Evolutionary conservation across 2,329 filamentous ascomycete species (phyloP).

Genomic region (Aspergillus sergii): DNA sequence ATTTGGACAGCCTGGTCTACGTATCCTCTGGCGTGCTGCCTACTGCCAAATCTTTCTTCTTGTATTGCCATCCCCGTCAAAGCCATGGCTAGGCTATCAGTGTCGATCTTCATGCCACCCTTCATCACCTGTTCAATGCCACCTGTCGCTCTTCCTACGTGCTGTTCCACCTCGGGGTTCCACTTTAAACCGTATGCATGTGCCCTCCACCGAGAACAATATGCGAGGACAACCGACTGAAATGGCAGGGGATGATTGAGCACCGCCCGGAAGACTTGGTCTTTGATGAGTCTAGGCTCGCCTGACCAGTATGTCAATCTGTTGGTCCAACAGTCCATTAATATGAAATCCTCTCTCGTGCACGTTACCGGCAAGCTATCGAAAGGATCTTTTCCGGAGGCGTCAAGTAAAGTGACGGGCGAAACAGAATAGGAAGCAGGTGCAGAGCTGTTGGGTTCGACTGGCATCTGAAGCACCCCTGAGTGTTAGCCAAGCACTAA

Average conservation of each 20-base stretch:
- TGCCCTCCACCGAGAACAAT: slow-evolving; percentile 41
- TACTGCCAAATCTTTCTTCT: slow-evolving; percentile 42
- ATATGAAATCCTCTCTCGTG: slow-evolving; percentile 31
- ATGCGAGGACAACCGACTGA: slow-evolving; percentile 39
- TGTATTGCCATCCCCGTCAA: slow-evolving; percentile 40
- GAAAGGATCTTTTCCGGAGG: slow-evolving; percentile 37
- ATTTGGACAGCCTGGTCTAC: slow-evolving; percentile 36
- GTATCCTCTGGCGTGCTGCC: slow-evolving; percentile 29
- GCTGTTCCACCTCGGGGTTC: slow-evolving; percentile 29
- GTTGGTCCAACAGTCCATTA: slow-evolving; percentile 40
- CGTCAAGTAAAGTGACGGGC: slow-evolving; percentile 30
- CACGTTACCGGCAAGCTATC: slow-evolving; percentile 30
- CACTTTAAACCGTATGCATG: slow-evolving; percentile 28
- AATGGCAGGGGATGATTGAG: slow-evolving; percentile 40
- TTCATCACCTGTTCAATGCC: slow-evolving; percentile 31
- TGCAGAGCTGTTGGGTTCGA: slow-evolving; percentile 17
- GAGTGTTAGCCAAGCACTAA: neutral
- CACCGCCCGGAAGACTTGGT: slow-evolving; percentile 37
- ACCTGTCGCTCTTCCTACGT: slow-evolving; percentile 30
- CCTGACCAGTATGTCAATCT: slow-evolving; percentile 47
- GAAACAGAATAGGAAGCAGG: slow-evolving; percentile 21
- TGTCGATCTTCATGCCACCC: slow-evolving; percentile 24
- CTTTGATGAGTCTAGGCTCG: slow-evolving; percentile 41
- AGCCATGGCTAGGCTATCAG: slow-evolving; percentile 36
- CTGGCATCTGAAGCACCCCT: slow-evolving; percentile 17